A percentile compares a stretch with the other conserved stretches of the same genome.
Conservation (phyloP, 176 grass and related monocot species). For the Oropetium thomaeum region DNA sequence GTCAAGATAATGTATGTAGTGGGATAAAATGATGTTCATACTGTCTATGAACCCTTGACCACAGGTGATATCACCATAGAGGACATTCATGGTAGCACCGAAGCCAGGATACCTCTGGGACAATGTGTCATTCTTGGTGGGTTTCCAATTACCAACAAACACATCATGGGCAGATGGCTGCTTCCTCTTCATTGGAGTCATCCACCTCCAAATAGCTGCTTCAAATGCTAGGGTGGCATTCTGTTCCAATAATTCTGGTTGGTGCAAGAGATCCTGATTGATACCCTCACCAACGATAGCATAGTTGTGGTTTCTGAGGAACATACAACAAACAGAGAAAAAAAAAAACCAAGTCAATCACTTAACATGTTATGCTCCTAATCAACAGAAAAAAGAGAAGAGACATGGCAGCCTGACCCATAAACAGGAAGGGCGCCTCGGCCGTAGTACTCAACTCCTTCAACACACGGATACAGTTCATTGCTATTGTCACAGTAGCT, state of each 20-base stretch:
- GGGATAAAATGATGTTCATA: slow-evolving; percentile 74
- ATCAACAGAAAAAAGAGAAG: slow-evolving; percentile 8
- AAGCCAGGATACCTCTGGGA: slow-evolving; percentile 81
- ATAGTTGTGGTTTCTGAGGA: slow-evolving; percentile 78
- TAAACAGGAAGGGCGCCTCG: slow-evolving; percentile 79
- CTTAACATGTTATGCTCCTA: neutral
- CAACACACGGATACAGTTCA: slow-evolving; percentile 57
- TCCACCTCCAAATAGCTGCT: slow-evolving; percentile 94
- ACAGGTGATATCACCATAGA: slow-evolving; percentile 70
- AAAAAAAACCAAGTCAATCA: neutral
- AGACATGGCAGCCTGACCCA: slow-evolving; percentile 44
- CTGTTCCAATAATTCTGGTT: slow-evolving; percentile 87
- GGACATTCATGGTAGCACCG: slow-evolving; percentile 79
- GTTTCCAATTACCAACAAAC: slow-evolving; percentile 92
- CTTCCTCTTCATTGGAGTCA: slow-evolving; percentile 88
- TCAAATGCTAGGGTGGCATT: slow-evolving; percentile 90
- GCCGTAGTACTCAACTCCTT: slow-evolving; percentile 76
- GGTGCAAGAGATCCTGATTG: slow-evolving; percentile 75
- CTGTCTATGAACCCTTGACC: slow-evolving; percentile 53
- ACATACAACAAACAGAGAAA: slow-evolving; percentile 31
- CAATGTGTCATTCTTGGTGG: slow-evolving; percentile 75
- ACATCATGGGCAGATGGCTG: slow-evolving; percentile 85
- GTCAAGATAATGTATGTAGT: slow-evolving; percentile 77
- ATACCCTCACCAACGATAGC: slow-evolving; percentile 65
- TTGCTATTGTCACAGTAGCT: slow-evolving; percentile 62